A percentile compares a stretch with the other conserved stretches of the same genome.
Conservation (phyloP, 2,329 filamentous ascomycete genomes). For the Sporothrix luriei region DNA sequence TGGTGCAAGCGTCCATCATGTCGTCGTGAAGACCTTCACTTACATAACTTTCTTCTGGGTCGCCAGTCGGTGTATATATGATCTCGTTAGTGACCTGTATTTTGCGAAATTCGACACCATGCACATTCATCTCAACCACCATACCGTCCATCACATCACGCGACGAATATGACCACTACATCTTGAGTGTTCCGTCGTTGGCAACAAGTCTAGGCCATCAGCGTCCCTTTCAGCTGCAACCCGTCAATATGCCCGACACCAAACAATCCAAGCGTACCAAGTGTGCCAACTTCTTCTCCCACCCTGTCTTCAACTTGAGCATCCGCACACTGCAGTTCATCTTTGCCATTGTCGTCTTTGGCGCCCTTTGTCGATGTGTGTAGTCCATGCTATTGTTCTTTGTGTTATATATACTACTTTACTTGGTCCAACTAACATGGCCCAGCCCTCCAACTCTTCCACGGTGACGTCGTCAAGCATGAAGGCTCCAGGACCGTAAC, state of each 20-base stretch:
- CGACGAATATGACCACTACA: too few species aligned
- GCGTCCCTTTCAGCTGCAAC: too few species aligned
- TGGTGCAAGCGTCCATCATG: not conserved
- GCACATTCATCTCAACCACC: too few species aligned
- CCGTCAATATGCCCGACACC: not conserved
- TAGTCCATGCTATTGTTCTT: not conserved
- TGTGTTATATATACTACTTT: too few species aligned
- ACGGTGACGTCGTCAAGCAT: not conserved
- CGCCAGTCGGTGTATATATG: too few species aligned
- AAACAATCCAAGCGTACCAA: not conserved
- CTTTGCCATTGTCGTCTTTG: slow-evolving; percentile 1
- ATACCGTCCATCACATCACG: too few species aligned
- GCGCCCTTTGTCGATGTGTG: not conserved
- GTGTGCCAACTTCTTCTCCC: not conserved
- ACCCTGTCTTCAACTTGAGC: not conserved
- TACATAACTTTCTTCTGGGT: too few species aligned
- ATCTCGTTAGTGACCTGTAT: too few species aligned
- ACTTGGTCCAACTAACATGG: not conserved
- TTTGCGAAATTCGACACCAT: too few species aligned
- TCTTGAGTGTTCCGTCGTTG: too few species aligned
- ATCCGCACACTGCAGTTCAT: not conserved
- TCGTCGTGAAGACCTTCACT: too few species aligned
- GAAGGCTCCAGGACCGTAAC: not conserved
- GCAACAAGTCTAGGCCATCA: too few species aligned
- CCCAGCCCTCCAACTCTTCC: not conserved